Evolutionary conservation across 176 grass and related monocot genomes (phyloP).

Genomic region (Triticum turgidum): DNA sequence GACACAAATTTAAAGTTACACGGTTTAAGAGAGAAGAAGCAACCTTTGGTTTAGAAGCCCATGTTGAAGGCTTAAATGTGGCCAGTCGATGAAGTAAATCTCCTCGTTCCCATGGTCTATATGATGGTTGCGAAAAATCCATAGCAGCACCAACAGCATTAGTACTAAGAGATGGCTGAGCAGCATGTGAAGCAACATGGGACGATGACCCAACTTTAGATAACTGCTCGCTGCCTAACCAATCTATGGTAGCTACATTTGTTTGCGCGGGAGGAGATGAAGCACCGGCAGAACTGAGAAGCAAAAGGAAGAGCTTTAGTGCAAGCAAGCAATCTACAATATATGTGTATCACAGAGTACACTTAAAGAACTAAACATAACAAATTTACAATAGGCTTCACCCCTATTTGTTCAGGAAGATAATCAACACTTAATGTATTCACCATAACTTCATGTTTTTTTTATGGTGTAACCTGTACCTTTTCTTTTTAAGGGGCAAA

Average conservation of each 20-base stretch:
- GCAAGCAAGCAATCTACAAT: background rate
- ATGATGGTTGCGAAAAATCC: slow-evolving; percentile 60
- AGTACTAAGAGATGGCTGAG: slow-evolving; percentile 76
- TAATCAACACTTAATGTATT: background rate
- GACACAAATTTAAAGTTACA: background rate
- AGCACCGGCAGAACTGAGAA: slow-evolving; percentile 74
- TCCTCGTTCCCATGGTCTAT: slow-evolving; percentile 90
- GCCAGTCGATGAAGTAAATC: slow-evolving; percentile 84
- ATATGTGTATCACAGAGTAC: background rate
- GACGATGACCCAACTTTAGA: slow-evolving; percentile 66
- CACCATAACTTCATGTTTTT: background rate
- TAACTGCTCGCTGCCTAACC: slow-evolving; percentile 64
- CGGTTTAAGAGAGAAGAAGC: slow-evolving; percentile 1
- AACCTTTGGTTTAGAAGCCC: slow-evolving; percentile 93
- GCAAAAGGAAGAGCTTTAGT: slow-evolving; percentile 22
- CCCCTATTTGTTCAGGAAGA: background rate
- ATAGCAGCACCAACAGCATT: slow-evolving; percentile 57
- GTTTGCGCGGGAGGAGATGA: slow-evolving; percentile 64
- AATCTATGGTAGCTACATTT: slow-evolving; percentile 78
- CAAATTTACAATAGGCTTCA: background rate
- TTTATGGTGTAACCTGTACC: background rate
- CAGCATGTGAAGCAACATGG: slow-evolving; percentile 33
- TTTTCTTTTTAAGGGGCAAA: background rate
- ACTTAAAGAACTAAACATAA: background rate
- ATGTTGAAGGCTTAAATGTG: slow-evolving; percentile 84